Evolutionary conservation across 2,329 filamentous ascomycete genomes (phyloP), one percentile per base, ranked within the genome.

Genomic region (Aspergillus transmontanensis): DNA sequence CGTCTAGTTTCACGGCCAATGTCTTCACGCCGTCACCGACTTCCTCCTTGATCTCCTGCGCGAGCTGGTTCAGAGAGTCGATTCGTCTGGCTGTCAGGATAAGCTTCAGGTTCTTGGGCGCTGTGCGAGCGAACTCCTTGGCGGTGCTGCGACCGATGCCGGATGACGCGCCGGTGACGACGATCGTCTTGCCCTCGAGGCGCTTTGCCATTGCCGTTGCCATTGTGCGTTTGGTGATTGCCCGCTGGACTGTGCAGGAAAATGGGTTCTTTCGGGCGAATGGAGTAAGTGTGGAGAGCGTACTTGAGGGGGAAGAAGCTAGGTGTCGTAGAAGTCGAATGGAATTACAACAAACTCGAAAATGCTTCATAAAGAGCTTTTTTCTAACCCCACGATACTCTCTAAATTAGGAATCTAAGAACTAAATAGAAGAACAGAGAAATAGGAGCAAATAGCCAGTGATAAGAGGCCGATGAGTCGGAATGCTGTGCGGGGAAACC

Each of bases 151-250:
- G 87, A 28, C 95, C 95, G 78, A 99, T 98, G 66, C 95, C 95
- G 23, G 93, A 96, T 4, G 91, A 95, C 36, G 95, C 95, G 61
- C 95, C 95, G 6, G 95, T 98, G 67, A 99, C 87, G 62, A 98
- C 80, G 63, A 98, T 84, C 5, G 93, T 98, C 83, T 98, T 98
- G 86, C 93, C 93, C 73, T 90, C 86, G 64, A 99, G 91, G 82
- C 94, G 93, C 78, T 93, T 90, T 67, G 85, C 85, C 80, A 91
- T 88, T 74, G 90, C 88, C 45, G 92, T 86, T 28, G 85, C 79
- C 87, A 90, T 90, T 62, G 78, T 85, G 72, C 84, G 76, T 73
- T 65, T 70, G 23, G 72, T 45, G 55, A 67, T 69, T 62, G 65
- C 58, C 26, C 67, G 64, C 50, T 72, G 67, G 45, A 69, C n/a